A percentile compares a stretch with the other conserved stretches of the same genome.
Evolutionary conservation across 768 basidiomycete species (phyloP).

Genomic region (Ephemerocybe angulata): DNA sequence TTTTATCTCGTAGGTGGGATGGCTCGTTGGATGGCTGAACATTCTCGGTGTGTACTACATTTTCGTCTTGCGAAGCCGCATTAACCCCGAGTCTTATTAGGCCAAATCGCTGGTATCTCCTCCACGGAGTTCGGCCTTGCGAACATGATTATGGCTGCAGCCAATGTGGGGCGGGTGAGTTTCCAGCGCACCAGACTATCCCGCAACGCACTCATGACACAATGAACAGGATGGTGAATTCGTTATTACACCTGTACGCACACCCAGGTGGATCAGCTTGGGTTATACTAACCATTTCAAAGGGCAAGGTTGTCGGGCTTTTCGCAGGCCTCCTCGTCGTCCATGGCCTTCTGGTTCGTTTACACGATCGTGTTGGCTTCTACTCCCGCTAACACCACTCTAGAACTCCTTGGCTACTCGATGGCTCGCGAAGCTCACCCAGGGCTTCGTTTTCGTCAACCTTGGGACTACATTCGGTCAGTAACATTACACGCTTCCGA

Average conservation of each 20-base stretch:
- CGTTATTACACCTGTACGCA: constrained; percentile 46
- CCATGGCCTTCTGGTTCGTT: constrained; percentile 65
- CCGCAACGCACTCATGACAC: background rate
- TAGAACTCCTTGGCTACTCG: constrained; percentile 73
- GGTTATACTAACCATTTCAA: constrained; percentile 3
- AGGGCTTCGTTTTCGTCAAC: constrained; percentile 83
- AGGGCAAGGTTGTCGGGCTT: constrained; percentile 75
- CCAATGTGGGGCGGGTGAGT: constrained; percentile 51
- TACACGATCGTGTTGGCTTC: background rate
- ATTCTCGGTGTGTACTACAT: constrained; percentile 51
- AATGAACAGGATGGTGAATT: constrained; percentile 49
- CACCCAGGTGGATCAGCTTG: background rate
- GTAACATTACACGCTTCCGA: constrained; percentile 15
- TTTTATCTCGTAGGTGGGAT: constrained; percentile 58
- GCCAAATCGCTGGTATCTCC: constrained; percentile 81
- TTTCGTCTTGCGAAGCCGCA: background rate
- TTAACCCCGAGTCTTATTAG: constrained; percentile 24
- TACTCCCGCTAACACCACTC: background rate
- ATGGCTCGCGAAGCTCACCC: constrained; percentile 69
- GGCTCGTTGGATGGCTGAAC: constrained; percentile 83
- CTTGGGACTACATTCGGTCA: constrained; percentile 69
- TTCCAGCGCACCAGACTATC: background rate
- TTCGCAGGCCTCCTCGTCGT: constrained; percentile 73
- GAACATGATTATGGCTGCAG: constrained; percentile 79
- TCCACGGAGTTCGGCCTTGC: constrained; percentile 83